Base-by-base conservation (phyloP, 106 monocot species). In the Dendrobium catenatum region DNA sequence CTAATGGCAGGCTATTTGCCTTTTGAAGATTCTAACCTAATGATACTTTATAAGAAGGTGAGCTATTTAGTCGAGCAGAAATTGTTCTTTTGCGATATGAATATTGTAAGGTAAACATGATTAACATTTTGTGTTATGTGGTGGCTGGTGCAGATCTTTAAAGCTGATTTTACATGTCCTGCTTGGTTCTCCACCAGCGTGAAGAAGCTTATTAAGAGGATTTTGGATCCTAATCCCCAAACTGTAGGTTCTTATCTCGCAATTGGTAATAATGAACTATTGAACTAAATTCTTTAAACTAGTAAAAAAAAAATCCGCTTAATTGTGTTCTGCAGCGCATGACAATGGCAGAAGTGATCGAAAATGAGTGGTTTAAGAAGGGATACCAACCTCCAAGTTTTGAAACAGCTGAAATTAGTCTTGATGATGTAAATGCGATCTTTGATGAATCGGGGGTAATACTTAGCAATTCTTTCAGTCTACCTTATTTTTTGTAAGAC, bases 311-410 rank as follows among this genome's bases (percentile, higher is more conserved):
- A 74, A 9, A 7, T 76, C 11, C 5, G 7, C 47, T 7, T 48
- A 4, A 20, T 76, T 13, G 47, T 47, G 18, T 73, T 82, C 44
- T 86, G 81, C 94, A 98, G 98, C 90, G 98, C 5, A 98, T 98
- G 49, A 87, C 93, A 13, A 88, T 91, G 31, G 43, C 91, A 9
- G 88, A 98, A 80, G 86, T 98, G 27, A 83, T 90, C 78, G 80
- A 90, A 59, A 93, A 95, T 84, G 93, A 95, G 24, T 98, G 98
- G 98, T 98, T 98, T 81, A 98, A 93, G 85, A 98, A 98, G 76
- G 95, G 95, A 15, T 98, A 95, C 64, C 82, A 91, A 59, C 94
- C 90, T 10, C 91, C 94, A 1, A 83, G 58, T 22, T 98, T 98
- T 80, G 88, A 92, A 77, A 81, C 78, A 7, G 58, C 82, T 78